phyloP scores from a whole-genome alignment of 371 early-diverging fungal genomes.

The Zychaea mexicana region DNA sequence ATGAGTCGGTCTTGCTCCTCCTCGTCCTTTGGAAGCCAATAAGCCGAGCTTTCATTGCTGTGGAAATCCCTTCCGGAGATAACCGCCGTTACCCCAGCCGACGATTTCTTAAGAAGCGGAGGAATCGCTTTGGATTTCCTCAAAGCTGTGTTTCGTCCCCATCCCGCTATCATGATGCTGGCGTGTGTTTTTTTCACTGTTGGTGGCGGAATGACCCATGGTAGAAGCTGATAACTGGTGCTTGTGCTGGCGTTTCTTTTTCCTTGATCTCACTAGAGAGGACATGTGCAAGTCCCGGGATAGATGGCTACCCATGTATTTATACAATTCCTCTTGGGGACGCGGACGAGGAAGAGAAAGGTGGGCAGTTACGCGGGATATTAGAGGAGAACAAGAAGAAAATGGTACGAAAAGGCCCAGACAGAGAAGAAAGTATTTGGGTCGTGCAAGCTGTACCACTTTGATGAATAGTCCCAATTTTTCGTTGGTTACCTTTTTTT shows the following conservation, averaged over 20 bases:
- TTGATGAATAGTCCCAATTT: not conserved
- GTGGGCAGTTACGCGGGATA: too few species aligned
- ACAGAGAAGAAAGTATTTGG: not conserved
- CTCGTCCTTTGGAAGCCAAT: slow-evolving; percentile 3
- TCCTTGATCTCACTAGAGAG: not conserved
- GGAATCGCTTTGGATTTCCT: not conserved
- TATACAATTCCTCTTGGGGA: not conserved
- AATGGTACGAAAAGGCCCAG: not conserved
- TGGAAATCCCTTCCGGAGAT: slow-evolving; percentile 40
- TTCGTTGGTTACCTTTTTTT: not conserved
- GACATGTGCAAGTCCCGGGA: not conserved
- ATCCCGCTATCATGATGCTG: not conserved
- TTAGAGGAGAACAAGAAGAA: not conserved
- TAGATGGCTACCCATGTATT: not conserved
- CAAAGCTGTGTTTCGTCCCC: not conserved
- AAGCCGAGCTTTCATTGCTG: slow-evolving; percentile 21
- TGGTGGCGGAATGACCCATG: not conserved
- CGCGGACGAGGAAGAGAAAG: not conserved
- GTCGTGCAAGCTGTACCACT: not conserved
- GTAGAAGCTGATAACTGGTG: not conserved
- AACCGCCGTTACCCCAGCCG: not conserved
- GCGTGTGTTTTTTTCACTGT: not conserved
- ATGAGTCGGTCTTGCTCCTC: slow-evolving; percentile 20
- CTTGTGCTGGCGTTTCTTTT: not conserved
- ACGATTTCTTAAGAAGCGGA: not conserved